phyloP scores from a whole-genome alignment of 108 stramenopile species.

The Cyclotella baltica region DNA sequence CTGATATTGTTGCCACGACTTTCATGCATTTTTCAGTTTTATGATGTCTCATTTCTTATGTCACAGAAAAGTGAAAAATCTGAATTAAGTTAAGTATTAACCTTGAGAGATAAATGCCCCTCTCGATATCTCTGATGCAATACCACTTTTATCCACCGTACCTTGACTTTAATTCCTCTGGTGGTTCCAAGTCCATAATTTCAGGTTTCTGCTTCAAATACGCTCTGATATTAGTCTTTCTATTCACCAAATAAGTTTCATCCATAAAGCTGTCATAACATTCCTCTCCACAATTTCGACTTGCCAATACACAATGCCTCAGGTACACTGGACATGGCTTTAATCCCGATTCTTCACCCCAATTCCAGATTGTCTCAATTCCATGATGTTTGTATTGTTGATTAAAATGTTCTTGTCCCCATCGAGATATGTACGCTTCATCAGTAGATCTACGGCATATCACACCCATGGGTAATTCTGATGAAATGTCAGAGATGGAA shows the following conservation, averaged over 20 bases:
- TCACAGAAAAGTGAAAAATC: too few species aligned
- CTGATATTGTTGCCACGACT: too few species aligned
- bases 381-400: constrained; percentile 64
- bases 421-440: constrained; percentile 64
- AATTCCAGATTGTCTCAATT: constrained; percentile 85
- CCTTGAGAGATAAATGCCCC: background rate
- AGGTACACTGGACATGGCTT: constrained; percentile 86
- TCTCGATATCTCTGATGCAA: too few species aligned
- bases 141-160: constrained; percentile 59
- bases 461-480: constrained; percentile 43
- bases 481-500: background rate
- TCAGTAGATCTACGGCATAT: constrained; percentile 73
- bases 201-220: constrained; percentile 68
- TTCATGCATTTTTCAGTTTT: too few species aligned
- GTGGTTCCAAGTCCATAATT: constrained; percentile 60
- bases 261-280: constrained; percentile 82
- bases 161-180: constrained; percentile 50
- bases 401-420: constrained; percentile 73
- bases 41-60: too few species aligned
- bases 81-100: too few species aligned
- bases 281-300: constrained; percentile 45
- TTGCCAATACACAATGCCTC: constrained; percentile 87
- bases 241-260: constrained; percentile 82
- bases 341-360: constrained; percentile 69
- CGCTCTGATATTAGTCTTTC: constrained; percentile 71